These are phyloP conservation scores for Backusella circina DNA, from an alignment of 192 early-diverging fungal genomes.

Conservation along the genomic window DNA sequence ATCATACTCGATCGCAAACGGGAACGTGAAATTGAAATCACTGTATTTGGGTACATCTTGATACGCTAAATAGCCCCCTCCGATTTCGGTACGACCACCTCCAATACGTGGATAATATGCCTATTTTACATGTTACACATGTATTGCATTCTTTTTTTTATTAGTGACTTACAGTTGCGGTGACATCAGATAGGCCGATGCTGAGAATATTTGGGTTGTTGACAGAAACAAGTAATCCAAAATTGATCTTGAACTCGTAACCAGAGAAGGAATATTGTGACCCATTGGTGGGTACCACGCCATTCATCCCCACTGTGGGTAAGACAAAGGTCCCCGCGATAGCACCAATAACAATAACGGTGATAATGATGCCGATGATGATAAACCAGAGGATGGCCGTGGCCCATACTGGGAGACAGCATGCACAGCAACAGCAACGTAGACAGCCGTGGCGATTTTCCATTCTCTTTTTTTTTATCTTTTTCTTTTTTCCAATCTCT, in stretches of 20 bases:
- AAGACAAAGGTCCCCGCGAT: conserved; percentile 35
- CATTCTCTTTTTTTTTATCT: conserved; percentile 11
- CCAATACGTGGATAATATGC: conserved; percentile 43
- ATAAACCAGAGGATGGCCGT: conserved; percentile 23
- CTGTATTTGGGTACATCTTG: conserved; percentile 31
- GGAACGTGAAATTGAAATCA: conserved; percentile 37
- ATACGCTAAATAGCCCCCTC: conserved; percentile 39
- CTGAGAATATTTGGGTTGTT: conserved; percentile 41
- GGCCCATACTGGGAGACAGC: conserved; percentile 32
- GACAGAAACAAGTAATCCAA: conserved; percentile 32
- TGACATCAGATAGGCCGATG: conserved; percentile 39
- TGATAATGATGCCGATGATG: conserved; percentile 35
- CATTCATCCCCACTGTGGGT: conserved; percentile 37
- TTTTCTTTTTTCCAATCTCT: background rate
- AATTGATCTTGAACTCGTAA: conserved; percentile 29
- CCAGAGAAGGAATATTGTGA: conserved; percentile 19
- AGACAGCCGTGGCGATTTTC: conserved; percentile 18
- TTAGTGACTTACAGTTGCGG: conserved; percentile 38
- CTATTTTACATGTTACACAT: conserved; percentile 21
- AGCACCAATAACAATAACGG: conserved; percentile 31
- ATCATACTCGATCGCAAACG: conserved; percentile 42
- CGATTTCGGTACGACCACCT: conserved; percentile 32
- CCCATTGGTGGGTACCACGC: conserved; percentile 11
- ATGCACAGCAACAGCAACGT: conserved; percentile 30
- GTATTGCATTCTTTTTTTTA: background rate